Evolutionary conservation across 78 protist genomes (phyloP), one percentile per base, ranked within the genome.

Genomic region (Tieghemostelium lacteum): DNA sequence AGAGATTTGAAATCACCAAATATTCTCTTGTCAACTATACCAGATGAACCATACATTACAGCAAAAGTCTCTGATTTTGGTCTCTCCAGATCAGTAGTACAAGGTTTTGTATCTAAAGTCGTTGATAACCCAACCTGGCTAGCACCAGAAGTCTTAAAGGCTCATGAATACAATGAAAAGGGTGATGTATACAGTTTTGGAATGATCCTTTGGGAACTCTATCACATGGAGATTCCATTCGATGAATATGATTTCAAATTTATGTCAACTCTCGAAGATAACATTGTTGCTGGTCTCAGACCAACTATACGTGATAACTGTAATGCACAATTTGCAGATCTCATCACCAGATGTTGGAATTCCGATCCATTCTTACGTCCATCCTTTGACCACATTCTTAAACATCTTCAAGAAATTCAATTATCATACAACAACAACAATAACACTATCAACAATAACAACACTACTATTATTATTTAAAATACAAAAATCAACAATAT

Each of bases 71-170:
- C 88, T 34, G 93, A 88, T 66, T 74, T 88, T 58, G 93, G 93
- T 17, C n/a, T 88, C 2, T 42, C 67, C 19, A 61, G 86, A 37
- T 16, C 85, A 1, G 76, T 75, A 0, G 87, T 77, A 8, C 86
- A 75, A 50, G 61, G 75, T 5, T 77, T 88, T 52, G 67, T 69
- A 24, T 80, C 89, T 12, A 71, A 74, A 28, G 77, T 73, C 12
- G 94, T 91, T 0, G 94, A 77, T 36, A 91, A 91, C 67, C 94
- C 94, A 39, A 91, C 74, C 4, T 91, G 94, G 94, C 39, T 78
- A 39, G 80, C 92, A 14, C 95, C 95, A 3, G 95, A 92, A 49
- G 86, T 92, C 1, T n/a, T 92, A 22, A 76, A 62, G 36, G 74
- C 61, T 4, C 39, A 26, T 1, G 91, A 75, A 28, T 77, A 77